phyloP scores from a whole-genome alignment of 805 yeast species.

The Candida sphagnicola region DNA sequence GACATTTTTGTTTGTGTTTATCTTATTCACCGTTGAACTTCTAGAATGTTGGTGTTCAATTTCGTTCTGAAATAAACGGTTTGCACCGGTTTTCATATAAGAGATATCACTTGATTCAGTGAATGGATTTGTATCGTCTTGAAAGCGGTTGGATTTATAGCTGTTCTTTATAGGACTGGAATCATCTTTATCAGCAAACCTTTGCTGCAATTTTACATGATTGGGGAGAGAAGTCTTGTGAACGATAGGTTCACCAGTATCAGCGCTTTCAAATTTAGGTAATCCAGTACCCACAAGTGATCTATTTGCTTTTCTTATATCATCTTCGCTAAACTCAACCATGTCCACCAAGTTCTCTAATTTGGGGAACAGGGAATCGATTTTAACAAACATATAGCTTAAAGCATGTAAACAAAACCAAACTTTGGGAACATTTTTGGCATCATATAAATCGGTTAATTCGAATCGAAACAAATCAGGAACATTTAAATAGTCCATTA shows the following conservation, averaged over 20 bases:
- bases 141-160: background rate
- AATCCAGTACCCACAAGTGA: slow-evolving; percentile 62
- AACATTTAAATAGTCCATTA: slow-evolving; percentile 64
- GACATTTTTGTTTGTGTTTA: slow-evolving; percentile 6
- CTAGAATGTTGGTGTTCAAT: background rate
- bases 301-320: slow-evolving; percentile 65
- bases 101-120: background rate
- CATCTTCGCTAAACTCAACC: slow-evolving; percentile 62
- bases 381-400: slow-evolving; percentile 63
- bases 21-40: slow-evolving; percentile 1
- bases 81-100: background rate
- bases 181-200: too few relatives aligned
- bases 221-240: background rate
- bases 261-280: slow-evolving; percentile 65
- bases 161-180: background rate
- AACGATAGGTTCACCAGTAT: slow-evolving; percentile 16
- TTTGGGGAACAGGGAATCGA: slow-evolving; percentile 50
- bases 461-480: slow-evolving; percentile 91
- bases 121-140: background rate
- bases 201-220: too few relatives aligned
- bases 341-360: slow-evolving; percentile 62
- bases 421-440: slow-evolving; percentile 88
- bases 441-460: slow-evolving; percentile 87
- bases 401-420: slow-evolving; percentile 90
- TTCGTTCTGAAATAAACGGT: slow-evolving; percentile 2